Evolutionary conservation across 2,329 filamentous ascomycete genomes (phyloP), one percentile per base, ranked within the genome.

Genomic region (Alternaria infectoria): DNA sequence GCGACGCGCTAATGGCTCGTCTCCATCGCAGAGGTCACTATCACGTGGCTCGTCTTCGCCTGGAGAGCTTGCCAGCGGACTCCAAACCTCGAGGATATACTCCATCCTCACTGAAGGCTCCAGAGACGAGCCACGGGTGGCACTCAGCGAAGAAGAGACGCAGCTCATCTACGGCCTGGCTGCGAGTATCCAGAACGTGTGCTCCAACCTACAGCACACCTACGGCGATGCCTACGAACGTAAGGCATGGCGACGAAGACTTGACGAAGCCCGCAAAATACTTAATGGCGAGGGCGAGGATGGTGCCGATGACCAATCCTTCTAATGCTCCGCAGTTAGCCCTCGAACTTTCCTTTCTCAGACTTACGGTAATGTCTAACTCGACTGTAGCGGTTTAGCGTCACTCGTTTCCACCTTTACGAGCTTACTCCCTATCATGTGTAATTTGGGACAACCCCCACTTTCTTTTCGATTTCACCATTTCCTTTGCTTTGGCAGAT

Each of bases 211-310:
- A 63, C 86, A 87, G 72, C 76, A 75, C 64, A 80, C 75, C 54
- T 65, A 82, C 76, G 56, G 84, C 81, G 59, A 85, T 85, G 73
- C 77, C 40, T 80, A 87, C 64, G 87, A 92, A 69, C 86, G 85
- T 54, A 84, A 89, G 58, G 84, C 90, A 62, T 89, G 91, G 78
- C 85, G 93, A 63, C 84, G 91, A 66, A 86, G 91, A 69, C 85
- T 97, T 54, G 92, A 96, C 69, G 87, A 89, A 56, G 93, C 93
- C 6, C 88, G 89, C 63, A 85, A 87, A 56, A 86, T 92, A 4
- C 83, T 97, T 28, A 92, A 95, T 69, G 92, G 92, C 6, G 82
- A 89, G 63, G 72, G 73, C 21, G n/a, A 64, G 4, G 81, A 89
- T 40, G 36, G 36, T 40, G 36, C 36, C 62, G 70, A 73, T 26